These are phyloP conservation scores for Herpotrichia juniperi DNA, from an alignment of 2,329 filamentous ascomycete species.

Conservation along the genomic window DNA sequence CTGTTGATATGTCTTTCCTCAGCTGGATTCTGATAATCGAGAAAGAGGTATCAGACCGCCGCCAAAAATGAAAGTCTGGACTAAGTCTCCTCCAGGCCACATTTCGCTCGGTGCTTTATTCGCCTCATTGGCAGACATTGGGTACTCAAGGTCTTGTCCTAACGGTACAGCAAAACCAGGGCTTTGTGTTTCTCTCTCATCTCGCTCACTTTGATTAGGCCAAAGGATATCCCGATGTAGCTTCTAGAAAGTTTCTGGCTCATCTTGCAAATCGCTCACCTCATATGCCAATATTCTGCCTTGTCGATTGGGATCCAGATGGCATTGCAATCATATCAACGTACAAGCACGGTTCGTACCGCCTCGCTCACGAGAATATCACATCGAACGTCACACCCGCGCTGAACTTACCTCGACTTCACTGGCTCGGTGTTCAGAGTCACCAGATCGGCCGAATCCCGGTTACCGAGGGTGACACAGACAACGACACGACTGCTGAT, in stretches of 20 bases:
- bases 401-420: conserved; percentile 55
- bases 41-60: conserved; percentile 67
- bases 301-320: conserved; percentile 80
- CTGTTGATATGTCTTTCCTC: conserved; percentile 56
- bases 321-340: conserved; percentile 75
- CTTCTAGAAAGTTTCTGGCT: conserved; percentile 69
- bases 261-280: conserved; percentile 42
- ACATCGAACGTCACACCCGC: conserved; percentile 42
- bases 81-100: conserved; percentile 63
- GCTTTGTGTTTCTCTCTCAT: neutral
- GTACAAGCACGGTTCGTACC: conserved; percentile 73
- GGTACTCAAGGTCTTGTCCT: conserved; percentile 68
- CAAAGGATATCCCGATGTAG: conserved; percentile 82
- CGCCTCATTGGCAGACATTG: conserved; percentile 59
- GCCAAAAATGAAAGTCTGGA: neutral
- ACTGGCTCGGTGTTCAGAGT: conserved; percentile 68
- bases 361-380: conserved; percentile 64
- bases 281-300: conserved; percentile 61
- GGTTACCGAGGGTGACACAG: conserved; percentile 17
- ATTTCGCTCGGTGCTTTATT: conserved; percentile 69
- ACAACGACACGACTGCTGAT: conserved; percentile 17
- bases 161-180: conserved; percentile 60
- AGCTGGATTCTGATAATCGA: conserved; percentile 77
- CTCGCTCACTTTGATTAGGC: conserved; percentile 57
- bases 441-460: conserved; percentile 32